Evolutionary conservation across 2,329 filamentous ascomycete genomes (phyloP).

Genomic region (Lasiodiplodia theobromae): DNA sequence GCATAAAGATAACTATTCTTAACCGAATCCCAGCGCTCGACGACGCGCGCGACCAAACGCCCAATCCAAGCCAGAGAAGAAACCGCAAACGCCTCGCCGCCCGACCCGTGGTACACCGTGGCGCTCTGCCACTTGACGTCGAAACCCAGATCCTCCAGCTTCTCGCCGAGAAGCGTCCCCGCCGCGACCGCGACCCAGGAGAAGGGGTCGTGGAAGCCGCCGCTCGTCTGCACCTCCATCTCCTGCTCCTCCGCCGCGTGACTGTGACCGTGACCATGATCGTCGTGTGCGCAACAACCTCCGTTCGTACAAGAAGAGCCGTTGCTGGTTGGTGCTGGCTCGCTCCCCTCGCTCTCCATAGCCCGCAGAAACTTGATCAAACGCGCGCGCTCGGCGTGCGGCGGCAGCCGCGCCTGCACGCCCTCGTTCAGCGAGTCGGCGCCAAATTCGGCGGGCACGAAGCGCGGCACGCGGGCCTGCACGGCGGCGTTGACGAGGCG

Average conservation of each 20-base stretch:
- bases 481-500: slow-evolving; percentile 46
- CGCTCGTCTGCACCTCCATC: slow-evolving; percentile 7
- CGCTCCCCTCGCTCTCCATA: slow-evolving; percentile 18
- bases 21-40: slow-evolving; percentile 42
- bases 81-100: slow-evolving; percentile 45
- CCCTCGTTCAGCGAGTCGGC: slow-evolving; percentile 41
- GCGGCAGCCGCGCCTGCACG: slow-evolving; percentile 42
- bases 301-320: neutral
- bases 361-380: slow-evolving; percentile 41
- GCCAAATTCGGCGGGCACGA: slow-evolving; percentile 48
- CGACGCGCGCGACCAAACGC: slow-evolving; percentile 37
- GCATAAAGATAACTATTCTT: slow-evolving; percentile 48
- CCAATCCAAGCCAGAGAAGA: slow-evolving; percentile 45
- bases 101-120: slow-evolving; percentile 44
- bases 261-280: neutral
- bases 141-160: slow-evolving; percentile 45
- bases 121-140: slow-evolving; percentile 50
- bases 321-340: neutral
- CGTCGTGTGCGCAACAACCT: neutral
- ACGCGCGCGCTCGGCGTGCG: slow-evolving; percentile 39
- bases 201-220: slow-evolving; percentile 32
- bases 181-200: slow-evolving; percentile 47
- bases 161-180: slow-evolving; percentile 43
- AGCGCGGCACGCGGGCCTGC: slow-evolving; percentile 44
- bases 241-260: neutral